These are phyloP conservation scores for Pseudognaphalium luteoalbum DNA, from an alignment of 129 eudicot species.

Conservation along the genomic window DNA sequence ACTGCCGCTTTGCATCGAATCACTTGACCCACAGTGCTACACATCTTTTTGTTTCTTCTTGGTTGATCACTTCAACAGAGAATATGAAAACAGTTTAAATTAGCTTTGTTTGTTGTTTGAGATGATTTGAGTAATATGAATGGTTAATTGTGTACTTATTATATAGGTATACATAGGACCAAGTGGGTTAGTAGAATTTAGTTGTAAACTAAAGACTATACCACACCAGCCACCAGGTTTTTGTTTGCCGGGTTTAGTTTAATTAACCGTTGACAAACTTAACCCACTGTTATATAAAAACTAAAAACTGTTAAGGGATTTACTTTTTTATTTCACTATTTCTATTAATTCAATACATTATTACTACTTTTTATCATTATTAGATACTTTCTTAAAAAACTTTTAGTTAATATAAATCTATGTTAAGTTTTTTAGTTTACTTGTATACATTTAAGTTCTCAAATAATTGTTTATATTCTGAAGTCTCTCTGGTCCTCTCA, in stretches of 20 bases:
- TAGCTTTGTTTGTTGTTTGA: constrained; percentile 11
- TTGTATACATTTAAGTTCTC: too few relatives aligned
- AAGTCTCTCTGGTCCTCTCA: too few relatives aligned
- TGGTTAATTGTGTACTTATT: background rate
- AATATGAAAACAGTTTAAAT: background rate
- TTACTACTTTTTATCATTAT: too few relatives aligned
- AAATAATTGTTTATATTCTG: too few relatives aligned
- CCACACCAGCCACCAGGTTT: constrained; percentile 30
- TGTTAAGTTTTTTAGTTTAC: too few relatives aligned
- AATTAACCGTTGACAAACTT: too few relatives aligned
- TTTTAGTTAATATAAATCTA: too few relatives aligned
- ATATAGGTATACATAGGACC: background rate
- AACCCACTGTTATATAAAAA: too few relatives aligned
- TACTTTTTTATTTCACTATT: too few relatives aligned
- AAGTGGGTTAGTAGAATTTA: background rate
- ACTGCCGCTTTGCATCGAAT: constrained; percentile 81
- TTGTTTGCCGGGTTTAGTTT: background rate
- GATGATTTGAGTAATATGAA: background rate
- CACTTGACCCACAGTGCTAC: constrained; percentile 47
- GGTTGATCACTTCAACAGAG: constrained; percentile 17
- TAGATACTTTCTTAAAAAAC: too few relatives aligned
- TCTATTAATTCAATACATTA: too few relatives aligned
- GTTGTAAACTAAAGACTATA: background rate
- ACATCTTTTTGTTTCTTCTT: constrained; percentile 24
- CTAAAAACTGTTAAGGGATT: too few relatives aligned